These are phyloP conservation scores for Trypanosoma congolense DNA, from an alignment of 208 protist species.

Conservation along the genomic window DNA sequence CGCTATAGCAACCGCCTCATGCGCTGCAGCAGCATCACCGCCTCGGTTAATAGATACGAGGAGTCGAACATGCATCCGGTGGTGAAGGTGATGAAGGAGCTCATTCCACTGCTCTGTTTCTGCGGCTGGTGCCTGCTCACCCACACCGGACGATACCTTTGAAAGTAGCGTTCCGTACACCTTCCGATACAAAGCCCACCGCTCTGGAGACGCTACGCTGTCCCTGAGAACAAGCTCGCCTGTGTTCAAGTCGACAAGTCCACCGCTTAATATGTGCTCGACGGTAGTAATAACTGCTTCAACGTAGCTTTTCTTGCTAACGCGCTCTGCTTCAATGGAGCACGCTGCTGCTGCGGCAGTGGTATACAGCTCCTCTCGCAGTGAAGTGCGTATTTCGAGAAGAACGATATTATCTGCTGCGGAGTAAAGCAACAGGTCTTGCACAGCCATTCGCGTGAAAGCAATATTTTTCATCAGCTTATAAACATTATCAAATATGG, in stretches of 20 bases:
- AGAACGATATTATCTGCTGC: conserved; percentile 60
- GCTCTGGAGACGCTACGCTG: not conserved
- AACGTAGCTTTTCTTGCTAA: conserved; percentile 50
- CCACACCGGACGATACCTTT: not conserved
- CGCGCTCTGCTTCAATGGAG: not conserved
- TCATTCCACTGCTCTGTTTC: conserved; percentile 8
- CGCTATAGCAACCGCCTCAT: conserved; percentile 42
- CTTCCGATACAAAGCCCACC: conserved; percentile 9
- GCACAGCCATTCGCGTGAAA: conserved; percentile 71
- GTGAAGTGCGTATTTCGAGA: conserved; percentile 80
- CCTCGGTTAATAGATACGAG: conserved; percentile 77
- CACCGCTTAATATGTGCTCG: conserved; percentile 55
- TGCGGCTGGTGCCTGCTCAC: not conserved
- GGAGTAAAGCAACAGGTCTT: conserved; percentile 70
- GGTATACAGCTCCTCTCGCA: conserved; percentile 50
- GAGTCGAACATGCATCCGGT: conserved; percentile 66
- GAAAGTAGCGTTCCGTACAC: conserved; percentile 18
- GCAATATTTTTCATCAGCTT: conserved; percentile 63
- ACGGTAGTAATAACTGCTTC: conserved; percentile 46
- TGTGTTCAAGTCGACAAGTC: conserved; percentile 57
- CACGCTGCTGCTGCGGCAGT: conserved; percentile 4
- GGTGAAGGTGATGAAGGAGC: conserved; percentile 8
- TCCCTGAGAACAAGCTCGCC: conserved; percentile 33
- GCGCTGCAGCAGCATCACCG: conserved; percentile 23
- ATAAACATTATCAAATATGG: conserved; percentile 78